Conservation (phyloP, 2,329 filamentous ascomycete species). For the Fusarium beomiforme region DNA sequence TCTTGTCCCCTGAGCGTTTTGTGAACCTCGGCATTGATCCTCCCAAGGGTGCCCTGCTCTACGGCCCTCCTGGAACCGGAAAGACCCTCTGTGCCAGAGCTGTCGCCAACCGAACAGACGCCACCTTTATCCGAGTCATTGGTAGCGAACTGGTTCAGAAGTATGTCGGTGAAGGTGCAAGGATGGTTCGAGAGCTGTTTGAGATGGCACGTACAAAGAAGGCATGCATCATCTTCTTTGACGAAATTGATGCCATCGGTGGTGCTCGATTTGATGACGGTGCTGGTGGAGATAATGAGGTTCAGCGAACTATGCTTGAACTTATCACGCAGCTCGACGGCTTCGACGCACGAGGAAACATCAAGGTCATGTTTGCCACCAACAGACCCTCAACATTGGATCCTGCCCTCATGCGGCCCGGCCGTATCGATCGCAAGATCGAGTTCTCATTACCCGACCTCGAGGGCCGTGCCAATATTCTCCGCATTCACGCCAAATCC, state of each 20-base stretch:
- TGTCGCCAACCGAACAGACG: conserved; percentile 96
- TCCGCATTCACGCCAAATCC: conserved; percentile 98
- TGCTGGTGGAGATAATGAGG: conserved; percentile 96
- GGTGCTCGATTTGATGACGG: conserved; percentile 97
- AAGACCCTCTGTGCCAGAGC: conserved; percentile 98
- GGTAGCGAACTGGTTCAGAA: conserved; percentile 98
- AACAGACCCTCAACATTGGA: conserved; percentile 96
- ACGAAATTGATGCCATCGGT: conserved; percentile 96
- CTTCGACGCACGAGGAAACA: conserved; percentile 96
- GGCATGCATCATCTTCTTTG: conserved; percentile 97
- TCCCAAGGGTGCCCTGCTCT: conserved; percentile 95
- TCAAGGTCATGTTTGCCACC: conserved; percentile 99
- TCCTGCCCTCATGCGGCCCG: conserved; percentile 95
- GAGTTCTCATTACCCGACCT: conserved; percentile 98
- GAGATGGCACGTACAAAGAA: conserved; percentile 99
- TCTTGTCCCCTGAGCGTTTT: conserved; percentile 95
- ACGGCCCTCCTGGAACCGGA: conserved; percentile 97
- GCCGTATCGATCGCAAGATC: conserved; percentile 98
- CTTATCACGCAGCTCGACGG: conserved; percentile 96
- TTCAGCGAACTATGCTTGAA: conserved; percentile 97
- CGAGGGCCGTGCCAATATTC: conserved; percentile 95
- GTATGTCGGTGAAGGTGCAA: conserved; percentile 96
- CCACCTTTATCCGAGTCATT: conserved; percentile 98
- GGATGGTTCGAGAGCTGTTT: conserved; percentile 98
- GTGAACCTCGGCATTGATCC: conserved; percentile 99